Evolutionary conservation across 768 basidiomycete species (phyloP).

Genomic region (Lentinus brumalis): DNA sequence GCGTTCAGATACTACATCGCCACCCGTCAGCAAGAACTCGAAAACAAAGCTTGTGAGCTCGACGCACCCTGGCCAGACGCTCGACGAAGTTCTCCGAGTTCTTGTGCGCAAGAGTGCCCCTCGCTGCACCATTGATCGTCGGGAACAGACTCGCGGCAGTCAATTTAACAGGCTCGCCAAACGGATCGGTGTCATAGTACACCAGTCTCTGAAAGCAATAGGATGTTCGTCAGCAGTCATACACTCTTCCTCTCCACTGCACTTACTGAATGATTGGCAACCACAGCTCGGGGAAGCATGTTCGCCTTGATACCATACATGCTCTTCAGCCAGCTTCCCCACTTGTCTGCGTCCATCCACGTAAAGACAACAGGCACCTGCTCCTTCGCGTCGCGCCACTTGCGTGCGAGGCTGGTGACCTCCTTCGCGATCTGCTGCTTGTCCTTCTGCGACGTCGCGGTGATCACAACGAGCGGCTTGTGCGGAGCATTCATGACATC

Average conservation of each 20-base stretch:
- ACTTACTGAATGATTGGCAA: conserved; percentile 79
- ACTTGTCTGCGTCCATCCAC: conserved; percentile 86
- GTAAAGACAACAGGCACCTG: conserved; percentile 72
- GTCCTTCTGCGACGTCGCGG: conserved; percentile 43
- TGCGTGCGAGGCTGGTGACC: conserved; percentile 63
- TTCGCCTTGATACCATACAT: conserved; percentile 73
- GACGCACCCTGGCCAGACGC: conserved; percentile 60
- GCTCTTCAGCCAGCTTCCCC: conserved; percentile 88
- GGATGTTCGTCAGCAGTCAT: not conserved
- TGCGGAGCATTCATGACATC: conserved; percentile 82
- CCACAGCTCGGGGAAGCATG: conserved; percentile 50
- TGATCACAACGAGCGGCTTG: conserved; percentile 78
- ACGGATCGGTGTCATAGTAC: conserved; percentile 73
- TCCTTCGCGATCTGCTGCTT: conserved; percentile 39
- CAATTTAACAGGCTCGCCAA: conserved; percentile 57
- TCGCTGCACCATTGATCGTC: conserved; percentile 66
- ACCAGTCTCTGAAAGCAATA: conserved; percentile 53
- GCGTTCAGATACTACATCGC: conserved; percentile 33
- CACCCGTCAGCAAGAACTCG: not conserved
- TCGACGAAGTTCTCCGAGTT: conserved; percentile 75
- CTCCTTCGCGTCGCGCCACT: conserved; percentile 36
- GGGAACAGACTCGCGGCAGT: conserved; percentile 61
- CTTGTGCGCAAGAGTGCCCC: conserved; percentile 50
- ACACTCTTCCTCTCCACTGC: not conserved
- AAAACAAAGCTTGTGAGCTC: conserved; percentile 11